Evolutionary conservation across 2,329 filamentous ascomycete species (phyloP).

Genomic region (Chaetomiaceae sp.): DNA sequence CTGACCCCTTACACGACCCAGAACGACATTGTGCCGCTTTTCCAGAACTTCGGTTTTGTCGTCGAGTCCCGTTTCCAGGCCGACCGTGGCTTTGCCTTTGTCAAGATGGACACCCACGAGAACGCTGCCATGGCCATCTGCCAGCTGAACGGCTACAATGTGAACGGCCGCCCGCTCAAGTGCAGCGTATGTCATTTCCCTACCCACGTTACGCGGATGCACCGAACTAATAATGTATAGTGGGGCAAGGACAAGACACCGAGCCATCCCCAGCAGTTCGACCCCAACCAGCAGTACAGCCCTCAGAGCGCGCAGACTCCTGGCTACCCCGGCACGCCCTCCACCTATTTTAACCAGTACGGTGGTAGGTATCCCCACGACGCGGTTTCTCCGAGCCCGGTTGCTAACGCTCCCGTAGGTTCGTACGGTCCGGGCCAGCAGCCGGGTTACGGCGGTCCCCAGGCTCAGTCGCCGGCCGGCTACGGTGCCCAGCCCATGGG

Average conservation of each 20-base stretch:
- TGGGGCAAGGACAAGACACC: slow-evolving; percentile 99
- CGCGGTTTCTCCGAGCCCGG: slow-evolving; percentile 21
- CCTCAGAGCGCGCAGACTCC: slow-evolving; percentile 71
- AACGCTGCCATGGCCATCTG: slow-evolving; percentile 98
- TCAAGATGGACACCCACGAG: slow-evolving; percentile 99
- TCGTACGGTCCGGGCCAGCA: slow-evolving; percentile 51
- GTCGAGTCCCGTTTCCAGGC: slow-evolving; percentile 97
- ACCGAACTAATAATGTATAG: slow-evolving; percentile 43
- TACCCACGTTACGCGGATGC: background rate
- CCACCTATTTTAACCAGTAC: slow-evolving; percentile 89
- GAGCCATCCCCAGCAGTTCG: slow-evolving; percentile 65
- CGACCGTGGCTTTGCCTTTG: slow-evolving; percentile 94
- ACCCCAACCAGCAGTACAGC: slow-evolving; percentile 69
- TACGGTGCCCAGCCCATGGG: slow-evolving; percentile 66
- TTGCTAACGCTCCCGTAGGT: slow-evolving; percentile 49
- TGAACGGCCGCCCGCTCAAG: slow-evolving; percentile 94
- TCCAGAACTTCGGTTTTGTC: slow-evolving; percentile 98
- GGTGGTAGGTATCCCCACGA: slow-evolving; percentile 54
- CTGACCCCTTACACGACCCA: slow-evolving; percentile 96
- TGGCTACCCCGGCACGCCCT: slow-evolving; percentile 73
- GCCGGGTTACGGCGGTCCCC: slow-evolving; percentile 60
- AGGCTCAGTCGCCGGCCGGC: slow-evolving; percentile 57
- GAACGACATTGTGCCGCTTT: slow-evolving; percentile 92
- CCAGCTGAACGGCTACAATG: slow-evolving; percentile 95
- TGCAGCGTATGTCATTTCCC: slow-evolving; percentile 80